Evolutionary conservation across 2,329 filamentous ascomycete species (phyloP).

Genomic region (Xylaria hypoxylon): DNA sequence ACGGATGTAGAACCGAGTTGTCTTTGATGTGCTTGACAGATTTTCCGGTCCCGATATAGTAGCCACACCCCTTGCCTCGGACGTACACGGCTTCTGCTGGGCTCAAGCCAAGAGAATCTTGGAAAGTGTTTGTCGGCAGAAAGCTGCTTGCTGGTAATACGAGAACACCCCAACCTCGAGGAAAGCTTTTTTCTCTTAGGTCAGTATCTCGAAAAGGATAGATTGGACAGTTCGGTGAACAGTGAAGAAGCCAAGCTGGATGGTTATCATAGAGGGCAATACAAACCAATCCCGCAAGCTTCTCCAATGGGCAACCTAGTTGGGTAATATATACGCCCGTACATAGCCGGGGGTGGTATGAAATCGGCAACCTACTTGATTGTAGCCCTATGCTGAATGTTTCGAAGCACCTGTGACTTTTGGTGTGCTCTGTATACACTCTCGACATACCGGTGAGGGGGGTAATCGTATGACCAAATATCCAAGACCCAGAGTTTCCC

Average conservation of each 20-base stretch:
- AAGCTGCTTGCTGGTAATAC: constrained; percentile 60
- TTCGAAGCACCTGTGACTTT: not conserved
- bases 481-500: constrained; percentile 63
- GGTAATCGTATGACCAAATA: constrained; percentile 59
- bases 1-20: constrained; percentile 47
- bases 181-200: constrained; percentile 13
- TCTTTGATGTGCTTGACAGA: constrained; percentile 42
- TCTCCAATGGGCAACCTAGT: not conserved
- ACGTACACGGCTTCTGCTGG: constrained; percentile 42
- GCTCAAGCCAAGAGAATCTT: constrained; percentile 50
- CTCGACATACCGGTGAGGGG: constrained; percentile 36
- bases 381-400: not conserved
- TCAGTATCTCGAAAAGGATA: constrained; percentile 39
- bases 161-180: constrained; percentile 62
- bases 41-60: constrained; percentile 46
- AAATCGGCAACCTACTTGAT: constrained; percentile 14
- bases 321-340: not conserved
- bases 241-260: not conserved
- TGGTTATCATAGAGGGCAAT: not conserved
- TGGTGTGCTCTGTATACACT: constrained; percentile 32
- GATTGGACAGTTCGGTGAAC: not conserved
- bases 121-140: constrained; percentile 46
- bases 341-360: not conserved
- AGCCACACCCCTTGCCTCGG: constrained; percentile 36
- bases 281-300: not conserved